Percentiles rank a stretch among this genome's conserved stretches.
Conservation (phyloP, 495 filamentous ascomycete genomes). For the Cercophora sp. region DNA sequence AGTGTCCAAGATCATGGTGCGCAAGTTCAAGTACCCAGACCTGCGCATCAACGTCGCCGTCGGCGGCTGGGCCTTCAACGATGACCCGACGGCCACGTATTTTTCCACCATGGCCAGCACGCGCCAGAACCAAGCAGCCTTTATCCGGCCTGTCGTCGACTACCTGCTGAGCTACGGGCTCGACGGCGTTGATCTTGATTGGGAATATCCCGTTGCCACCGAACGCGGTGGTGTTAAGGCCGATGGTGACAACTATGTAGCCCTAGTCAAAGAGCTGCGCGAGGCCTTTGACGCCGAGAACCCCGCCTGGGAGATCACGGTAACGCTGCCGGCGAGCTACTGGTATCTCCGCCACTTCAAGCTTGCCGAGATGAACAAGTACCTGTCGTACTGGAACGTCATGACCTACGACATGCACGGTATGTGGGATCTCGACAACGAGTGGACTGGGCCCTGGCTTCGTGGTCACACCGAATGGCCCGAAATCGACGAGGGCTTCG, state of each 20-base stretch:
- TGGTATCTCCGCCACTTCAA: constrained; percentile 58
- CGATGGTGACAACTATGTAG: constrained; percentile 38
- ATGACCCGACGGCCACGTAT: constrained; percentile 8
- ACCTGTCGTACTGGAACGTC: constrained; percentile 52
- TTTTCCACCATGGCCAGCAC: constrained; percentile 22
- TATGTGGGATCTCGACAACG: constrained; percentile 23
- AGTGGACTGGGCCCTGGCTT: constrained; percentile 30
- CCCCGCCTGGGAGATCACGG: constrained; percentile 20
- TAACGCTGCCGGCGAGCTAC: constrained; percentile 46
- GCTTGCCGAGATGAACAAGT: constrained; percentile 30
- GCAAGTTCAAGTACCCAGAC: constrained; percentile 10
- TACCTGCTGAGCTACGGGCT: constrained; percentile 17
- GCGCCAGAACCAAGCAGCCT: constrained; percentile 15
- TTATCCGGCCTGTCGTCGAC: constrained; percentile 15
- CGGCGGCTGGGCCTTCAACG: constrained; percentile 29
- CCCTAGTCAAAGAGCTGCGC: constrained; percentile 2
- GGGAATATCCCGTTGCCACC: constrained; percentile 44
- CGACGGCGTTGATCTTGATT: constrained; percentile 55
- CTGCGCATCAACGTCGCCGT: constrained; percentile 35
- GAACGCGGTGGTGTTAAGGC: constrained; percentile 35
- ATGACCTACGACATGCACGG: constrained; percentile 54
- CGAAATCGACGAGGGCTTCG: constrained; percentile 44
- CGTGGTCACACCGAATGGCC: constrained; percentile 52
- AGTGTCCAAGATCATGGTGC: background rate
- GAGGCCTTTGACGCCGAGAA: background rate